Evolutionary conservation across 2,329 filamentous ascomycete species (phyloP).

Genomic region (Botrytis fragariae): DNA sequence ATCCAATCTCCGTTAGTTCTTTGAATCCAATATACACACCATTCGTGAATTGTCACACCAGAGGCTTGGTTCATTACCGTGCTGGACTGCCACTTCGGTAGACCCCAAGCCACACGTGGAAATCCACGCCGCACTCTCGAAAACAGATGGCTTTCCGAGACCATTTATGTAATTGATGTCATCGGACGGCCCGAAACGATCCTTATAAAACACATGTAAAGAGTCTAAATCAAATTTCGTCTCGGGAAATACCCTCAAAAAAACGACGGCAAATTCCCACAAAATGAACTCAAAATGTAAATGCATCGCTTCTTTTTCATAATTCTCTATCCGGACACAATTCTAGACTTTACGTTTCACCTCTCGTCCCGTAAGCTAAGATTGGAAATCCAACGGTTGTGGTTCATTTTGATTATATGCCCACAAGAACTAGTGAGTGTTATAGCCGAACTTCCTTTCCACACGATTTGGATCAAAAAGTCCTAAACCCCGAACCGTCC

Average conservation of each 20-base stretch:
- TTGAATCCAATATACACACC: background rate
- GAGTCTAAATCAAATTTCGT: background rate
- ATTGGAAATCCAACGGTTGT: background rate
- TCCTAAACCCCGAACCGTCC: background rate
- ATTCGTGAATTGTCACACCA: background rate
- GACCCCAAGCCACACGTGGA: background rate
- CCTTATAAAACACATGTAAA: background rate
- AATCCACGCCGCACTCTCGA: background rate
- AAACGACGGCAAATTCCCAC: background rate
- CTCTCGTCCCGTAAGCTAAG: background rate
- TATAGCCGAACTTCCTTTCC: background rate
- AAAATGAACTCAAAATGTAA: background rate
- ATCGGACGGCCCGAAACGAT: background rate
- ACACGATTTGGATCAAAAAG: background rate
- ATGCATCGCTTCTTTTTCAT: background rate
- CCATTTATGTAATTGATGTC: constrained; percentile 9
- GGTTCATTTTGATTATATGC: background rate
- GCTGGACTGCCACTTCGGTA: background rate
- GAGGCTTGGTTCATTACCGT: background rate
- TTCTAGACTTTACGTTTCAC: background rate
- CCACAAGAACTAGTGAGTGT: background rate
- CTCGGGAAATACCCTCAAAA: background rate
- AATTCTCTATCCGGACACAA: background rate
- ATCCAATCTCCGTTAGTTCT: background rate
- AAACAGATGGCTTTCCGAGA: background rate